Conservation (phyloP, 2,329 filamentous ascomycete species). For the Stagonosporopsis cucurbitacearum region DNA sequence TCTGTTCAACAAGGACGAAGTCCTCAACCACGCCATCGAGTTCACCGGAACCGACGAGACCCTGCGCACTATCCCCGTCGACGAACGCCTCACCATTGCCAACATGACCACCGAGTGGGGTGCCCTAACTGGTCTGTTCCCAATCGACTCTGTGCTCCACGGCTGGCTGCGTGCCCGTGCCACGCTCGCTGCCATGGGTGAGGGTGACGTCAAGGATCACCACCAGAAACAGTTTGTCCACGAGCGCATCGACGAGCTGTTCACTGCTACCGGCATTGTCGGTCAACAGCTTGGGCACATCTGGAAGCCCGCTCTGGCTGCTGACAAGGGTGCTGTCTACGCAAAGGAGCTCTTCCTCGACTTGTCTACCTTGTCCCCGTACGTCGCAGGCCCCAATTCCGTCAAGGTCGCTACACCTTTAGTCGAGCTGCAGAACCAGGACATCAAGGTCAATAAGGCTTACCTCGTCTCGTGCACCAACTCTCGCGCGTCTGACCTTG, state of each 20-base stretch:
- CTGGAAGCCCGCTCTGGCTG: slow-evolving; percentile 65
- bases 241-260: slow-evolving; percentile 72
- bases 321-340: slow-evolving; percentile 80
- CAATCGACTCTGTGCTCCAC: slow-evolving; percentile 75
- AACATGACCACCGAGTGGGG: slow-evolving; percentile 90
- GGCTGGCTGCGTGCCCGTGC: slow-evolving; percentile 80
- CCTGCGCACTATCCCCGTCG: slow-evolving; percentile 72
- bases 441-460: slow-evolving; percentile 81
- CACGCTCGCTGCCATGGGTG: slow-evolving; percentile 70
- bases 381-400: slow-evolving; percentile 86
- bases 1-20: slow-evolving; percentile 84
- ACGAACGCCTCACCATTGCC: slow-evolving; percentile 74
- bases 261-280: slow-evolving; percentile 52
- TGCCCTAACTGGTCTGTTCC: slow-evolving; percentile 76
- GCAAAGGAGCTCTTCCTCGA: slow-evolving; percentile 84
- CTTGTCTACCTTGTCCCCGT: slow-evolving; percentile 82
- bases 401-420: slow-evolving; percentile 87
- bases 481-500: slow-evolving; percentile 78
- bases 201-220: slow-evolving; percentile 54
- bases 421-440: slow-evolving; percentile 70
- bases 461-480: slow-evolving; percentile 95
- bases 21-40: slow-evolving; percentile 89
- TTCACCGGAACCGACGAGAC: slow-evolving; percentile 84
- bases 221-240: slow-evolving; percentile 72
- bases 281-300: slow-evolving; percentile 45